A percentile compares a stretch with the other conserved stretches of the same genome.
phyloP scores from a whole-genome alignment of 805 yeast species.

The Cyberlindnera sargentensis region DNA sequence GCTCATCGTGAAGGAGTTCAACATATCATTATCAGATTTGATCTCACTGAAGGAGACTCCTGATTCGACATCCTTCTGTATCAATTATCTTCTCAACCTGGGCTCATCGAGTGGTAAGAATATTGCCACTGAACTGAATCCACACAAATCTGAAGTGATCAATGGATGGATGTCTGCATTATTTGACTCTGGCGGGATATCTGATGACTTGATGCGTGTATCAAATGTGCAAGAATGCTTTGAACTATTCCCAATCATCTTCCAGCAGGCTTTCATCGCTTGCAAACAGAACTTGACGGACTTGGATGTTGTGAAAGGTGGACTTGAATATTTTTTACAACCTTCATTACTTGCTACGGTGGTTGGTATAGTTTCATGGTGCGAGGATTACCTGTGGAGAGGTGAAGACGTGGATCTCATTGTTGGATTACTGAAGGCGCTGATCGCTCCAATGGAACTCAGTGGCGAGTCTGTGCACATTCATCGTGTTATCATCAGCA shows the following conservation, averaged over 20 bases:
- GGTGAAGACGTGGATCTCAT: conserved; percentile 28
- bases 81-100: conserved; percentile 23
- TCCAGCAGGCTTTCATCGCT: conserved; percentile 65
- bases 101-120: conserved; percentile 22
- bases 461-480: conserved; percentile 40
- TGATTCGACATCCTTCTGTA: conserved; percentile 25
- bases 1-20: conserved; percentile 32
- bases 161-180: conserved; percentile 76
- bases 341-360: conserved; percentile 60
- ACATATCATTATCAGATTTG: conserved; percentile 25
- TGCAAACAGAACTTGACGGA: conserved; percentile 48
- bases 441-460: conserved; percentile 35
- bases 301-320: conserved; percentile 57
- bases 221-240: conserved; percentile 63
- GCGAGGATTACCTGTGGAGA: conserved; percentile 32
- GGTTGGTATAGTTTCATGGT: conserved; percentile 47
- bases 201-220: conserved; percentile 71
- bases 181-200: conserved; percentile 77
- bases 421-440: conserved; percentile 31
- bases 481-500: conserved; percentile 32
- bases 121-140: conserved; percentile 17
- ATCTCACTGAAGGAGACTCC: conserved; percentile 12
- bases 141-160: conserved; percentile 28
- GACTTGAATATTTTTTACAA: conserved; percentile 82
- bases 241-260: conserved; percentile 61